Percentiles rank a stretch among this genome's conserved stretches.
Conservation (phyloP, 495 filamentous ascomycete species). For the Aspergillus biplanus region DNA sequence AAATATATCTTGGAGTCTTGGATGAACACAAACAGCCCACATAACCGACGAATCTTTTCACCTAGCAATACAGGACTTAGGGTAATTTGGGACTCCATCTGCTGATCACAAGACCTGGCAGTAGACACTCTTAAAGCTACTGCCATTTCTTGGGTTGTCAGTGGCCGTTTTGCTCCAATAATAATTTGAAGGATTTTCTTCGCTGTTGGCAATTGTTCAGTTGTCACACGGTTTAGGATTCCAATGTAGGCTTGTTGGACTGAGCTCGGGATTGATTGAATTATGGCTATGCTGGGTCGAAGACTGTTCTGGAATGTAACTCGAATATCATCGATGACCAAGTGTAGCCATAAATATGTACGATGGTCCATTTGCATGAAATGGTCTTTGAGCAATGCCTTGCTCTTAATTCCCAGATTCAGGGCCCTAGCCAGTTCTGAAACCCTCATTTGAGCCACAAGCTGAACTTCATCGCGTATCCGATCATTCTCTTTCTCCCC, state of each 20-base stretch:
- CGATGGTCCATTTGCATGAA: background rate
- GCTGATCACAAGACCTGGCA: background rate
- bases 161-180: background rate
- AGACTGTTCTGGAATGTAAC: too few species aligned
- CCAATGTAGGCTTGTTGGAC: background rate
- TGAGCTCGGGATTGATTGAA: background rate
- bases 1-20: background rate
- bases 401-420: background rate
- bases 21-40: background rate
- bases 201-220: background rate
- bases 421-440: background rate
- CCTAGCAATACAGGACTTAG: background rate
- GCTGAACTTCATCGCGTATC: background rate
- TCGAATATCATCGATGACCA: background rate
- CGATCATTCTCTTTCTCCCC: background rate
- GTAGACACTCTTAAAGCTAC: background rate
- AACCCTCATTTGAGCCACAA: background rate
- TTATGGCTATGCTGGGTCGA: background rate
- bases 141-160: background rate
- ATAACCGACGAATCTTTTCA: background rate
- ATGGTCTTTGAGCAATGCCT: background rate
- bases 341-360: background rate
- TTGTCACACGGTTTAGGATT: background rate
- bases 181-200: conserved; percentile 3
- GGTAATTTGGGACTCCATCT: background rate